phyloP scores from a whole-genome alignment of 164 flowering plant genomes.

The Macadamia integrifolia region DNA sequence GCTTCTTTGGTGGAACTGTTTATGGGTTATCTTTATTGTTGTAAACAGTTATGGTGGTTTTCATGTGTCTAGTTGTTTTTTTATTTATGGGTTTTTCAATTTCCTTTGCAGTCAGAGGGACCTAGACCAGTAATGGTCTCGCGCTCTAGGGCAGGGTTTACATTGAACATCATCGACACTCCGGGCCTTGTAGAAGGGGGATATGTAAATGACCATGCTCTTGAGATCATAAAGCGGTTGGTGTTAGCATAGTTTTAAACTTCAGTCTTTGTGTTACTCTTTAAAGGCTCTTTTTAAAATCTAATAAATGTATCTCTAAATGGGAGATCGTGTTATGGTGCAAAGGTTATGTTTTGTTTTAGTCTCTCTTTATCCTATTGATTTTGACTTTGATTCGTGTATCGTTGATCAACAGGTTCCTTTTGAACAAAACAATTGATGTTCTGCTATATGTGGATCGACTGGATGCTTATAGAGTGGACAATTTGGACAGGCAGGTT shows the following conservation, averaged over 20 bases:
- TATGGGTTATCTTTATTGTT: not conserved
- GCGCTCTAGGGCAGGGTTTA: slow-evolving; percentile 71
- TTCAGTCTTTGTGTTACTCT: not conserved
- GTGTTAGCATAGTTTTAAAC: slow-evolving; percentile 6
- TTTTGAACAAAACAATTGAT: slow-evolving; percentile 89
- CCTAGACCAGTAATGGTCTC: slow-evolving; percentile 78
- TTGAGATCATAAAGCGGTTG: slow-evolving; percentile 79
- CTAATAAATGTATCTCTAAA: not conserved
- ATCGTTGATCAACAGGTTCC: slow-evolving; percentile 51
- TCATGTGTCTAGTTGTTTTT: not conserved
- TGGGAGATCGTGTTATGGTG: not conserved
- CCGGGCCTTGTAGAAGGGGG: slow-evolving; percentile 97
- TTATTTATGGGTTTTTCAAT: not conserved
- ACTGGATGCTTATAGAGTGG: slow-evolving; percentile 89
- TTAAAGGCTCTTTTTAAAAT: not conserved
- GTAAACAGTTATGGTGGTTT: not conserved
- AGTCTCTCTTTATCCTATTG: not conserved
- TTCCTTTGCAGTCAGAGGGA: slow-evolving; percentile 57
- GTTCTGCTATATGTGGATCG: slow-evolving; percentile 94
- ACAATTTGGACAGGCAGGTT: slow-evolving; percentile 83
- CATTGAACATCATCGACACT: slow-evolving; percentile 81
- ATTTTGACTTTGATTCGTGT: not conserved
- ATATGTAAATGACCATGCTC: slow-evolving; percentile 73
- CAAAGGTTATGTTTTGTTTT: not conserved
- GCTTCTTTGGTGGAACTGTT: not conserved